These are phyloP conservation scores for Pythium volutum DNA, from an alignment of 352 stramenopile genomes.

Conservation along the genomic window DNA sequence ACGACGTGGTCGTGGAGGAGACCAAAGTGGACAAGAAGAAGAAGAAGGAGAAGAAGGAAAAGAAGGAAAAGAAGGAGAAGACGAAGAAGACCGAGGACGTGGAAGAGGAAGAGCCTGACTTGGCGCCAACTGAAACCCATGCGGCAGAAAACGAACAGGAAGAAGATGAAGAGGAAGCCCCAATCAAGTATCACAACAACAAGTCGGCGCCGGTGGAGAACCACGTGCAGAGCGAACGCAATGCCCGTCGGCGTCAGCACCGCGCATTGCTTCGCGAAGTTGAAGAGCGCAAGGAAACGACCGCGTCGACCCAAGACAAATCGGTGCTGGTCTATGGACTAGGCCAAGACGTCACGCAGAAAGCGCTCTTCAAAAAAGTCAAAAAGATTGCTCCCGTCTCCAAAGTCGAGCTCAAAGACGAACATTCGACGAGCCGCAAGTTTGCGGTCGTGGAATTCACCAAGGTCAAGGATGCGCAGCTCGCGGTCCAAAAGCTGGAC, in stretches of 20 bases:
- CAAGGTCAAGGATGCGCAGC: constrained; percentile 42
- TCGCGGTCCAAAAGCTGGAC: constrained; percentile 72
- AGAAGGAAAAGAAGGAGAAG: constrained; percentile 18
- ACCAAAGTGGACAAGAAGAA: constrained; percentile 16
- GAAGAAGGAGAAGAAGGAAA: constrained; percentile 35
- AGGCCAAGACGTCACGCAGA: constrained; percentile 63
- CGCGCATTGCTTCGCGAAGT: constrained; percentile 75
- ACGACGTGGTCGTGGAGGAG: constrained; percentile 23
- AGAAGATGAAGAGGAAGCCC: constrained; percentile 19
- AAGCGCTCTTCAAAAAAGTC: constrained; percentile 76
- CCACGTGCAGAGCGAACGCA: constrained; percentile 75
- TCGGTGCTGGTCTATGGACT: constrained; percentile 76
- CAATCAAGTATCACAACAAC: constrained; percentile 31
- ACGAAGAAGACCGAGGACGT: constrained; percentile 1
- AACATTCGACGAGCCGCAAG: constrained; percentile 50
- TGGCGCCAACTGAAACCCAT: constrained; percentile 2
- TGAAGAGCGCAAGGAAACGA: constrained; percentile 54
- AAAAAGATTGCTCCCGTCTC: constrained; percentile 63
- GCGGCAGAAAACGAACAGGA: constrained; percentile 5
- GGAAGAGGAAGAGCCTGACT: not conserved
- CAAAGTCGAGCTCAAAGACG: constrained; percentile 61
- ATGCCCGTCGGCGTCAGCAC: constrained; percentile 70
- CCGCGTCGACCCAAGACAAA: constrained; percentile 53
- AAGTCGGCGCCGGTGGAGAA: constrained; percentile 16
- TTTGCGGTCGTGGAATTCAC: constrained; percentile 70